A percentile compares a stretch with the other conserved stretches of the same genome.
These are phyloP conservation scores for Pichia sp. DNA, from an alignment of 1,139 yeast species.

Conservation along the genomic window DNA sequence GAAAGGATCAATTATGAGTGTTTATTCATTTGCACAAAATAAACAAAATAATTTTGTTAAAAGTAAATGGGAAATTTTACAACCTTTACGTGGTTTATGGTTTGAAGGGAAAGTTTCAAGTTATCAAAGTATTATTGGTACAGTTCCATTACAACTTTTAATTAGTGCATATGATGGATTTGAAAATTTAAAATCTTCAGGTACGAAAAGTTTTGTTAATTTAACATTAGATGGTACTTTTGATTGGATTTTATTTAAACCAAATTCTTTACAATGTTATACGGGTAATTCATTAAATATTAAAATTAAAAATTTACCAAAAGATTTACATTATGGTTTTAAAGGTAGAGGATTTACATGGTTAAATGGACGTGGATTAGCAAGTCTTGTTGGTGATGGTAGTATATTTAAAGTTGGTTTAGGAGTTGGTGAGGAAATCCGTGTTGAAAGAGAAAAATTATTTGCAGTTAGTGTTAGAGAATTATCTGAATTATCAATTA, in stretches of 20 bases:
- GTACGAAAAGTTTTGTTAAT: constrained; percentile 36
- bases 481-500: constrained; percentile 27
- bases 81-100: constrained; percentile 36
- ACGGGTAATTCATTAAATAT: constrained; percentile 45
- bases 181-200: neutral
- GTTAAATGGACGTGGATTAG: constrained; percentile 53
- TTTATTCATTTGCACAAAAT: constrained; percentile 21
- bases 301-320: constrained; percentile 36
- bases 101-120: constrained; percentile 37
- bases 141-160: constrained; percentile 41
- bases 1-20: constrained; percentile 43
- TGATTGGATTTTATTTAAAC: constrained; percentile 56
- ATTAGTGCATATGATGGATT: constrained; percentile 30
- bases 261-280: constrained; percentile 42
- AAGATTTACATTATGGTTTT: constrained; percentile 34
- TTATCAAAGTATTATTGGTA: constrained; percentile 40
- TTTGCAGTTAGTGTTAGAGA: constrained; percentile 51
- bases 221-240: constrained; percentile 48
- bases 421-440: constrained; percentile 41
- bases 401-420: constrained; percentile 46
- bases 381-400: constrained; percentile 52
- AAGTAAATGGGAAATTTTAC: constrained; percentile 29
- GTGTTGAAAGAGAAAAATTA: constrained; percentile 42
- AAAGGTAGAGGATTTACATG: constrained; percentile 39
- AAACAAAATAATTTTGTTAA: constrained; percentile 1